Evolutionary conservation across 192 early-diverging fungal species (phyloP), one percentile per base, ranked within the genome.

Genomic region (Funneliformis geosporum): DNA sequence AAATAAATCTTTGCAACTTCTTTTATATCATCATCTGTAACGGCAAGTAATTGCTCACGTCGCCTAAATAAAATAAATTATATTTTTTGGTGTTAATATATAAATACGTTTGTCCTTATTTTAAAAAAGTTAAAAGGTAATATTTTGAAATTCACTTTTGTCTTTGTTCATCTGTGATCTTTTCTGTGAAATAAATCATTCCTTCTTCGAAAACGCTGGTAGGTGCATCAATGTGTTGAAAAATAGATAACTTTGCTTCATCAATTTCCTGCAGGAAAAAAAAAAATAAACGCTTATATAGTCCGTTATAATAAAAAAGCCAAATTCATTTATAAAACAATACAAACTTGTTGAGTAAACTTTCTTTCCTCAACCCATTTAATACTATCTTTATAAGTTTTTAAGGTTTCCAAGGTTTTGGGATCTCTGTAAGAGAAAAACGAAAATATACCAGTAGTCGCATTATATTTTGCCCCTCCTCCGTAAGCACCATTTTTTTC

Each of bases 401-500:
- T 83, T 7, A 97, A 73, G 0, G 97, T 96, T 72, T 90, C 86
- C 60, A 90, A 74, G 1, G 92, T 87, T 43, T 87, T 88, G 12
- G 97, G 97, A 81, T 99, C 97, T 47, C 97, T 92, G 88, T 99
- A 99, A 39, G 96, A 96, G 78, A 87, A 96, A 85, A 98, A 94
- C 2, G 92, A 92, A 78, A 98, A 93, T 14, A 95, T 74, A 16
- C 96, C 96, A 23, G 92, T 91, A 0, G 90, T 80, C 0, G 92
- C 83, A n/a, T 89, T 87, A 84, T 93, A 96, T 2, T 80, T 75
- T 2, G 95, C 91, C 12, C 96, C 96, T n/a, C 94, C 97, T 33
- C 96, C 96, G 83, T 99, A 99, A 4, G 97, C 97, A 39, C 97
- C 97, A 81, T 95, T 95, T 88, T 95, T 96, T 81, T 99, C 97